These are phyloP conservation scores for Millerago galiae DNA, from an alignment of 805 yeast genomes.

Conservation along the genomic window DNA sequence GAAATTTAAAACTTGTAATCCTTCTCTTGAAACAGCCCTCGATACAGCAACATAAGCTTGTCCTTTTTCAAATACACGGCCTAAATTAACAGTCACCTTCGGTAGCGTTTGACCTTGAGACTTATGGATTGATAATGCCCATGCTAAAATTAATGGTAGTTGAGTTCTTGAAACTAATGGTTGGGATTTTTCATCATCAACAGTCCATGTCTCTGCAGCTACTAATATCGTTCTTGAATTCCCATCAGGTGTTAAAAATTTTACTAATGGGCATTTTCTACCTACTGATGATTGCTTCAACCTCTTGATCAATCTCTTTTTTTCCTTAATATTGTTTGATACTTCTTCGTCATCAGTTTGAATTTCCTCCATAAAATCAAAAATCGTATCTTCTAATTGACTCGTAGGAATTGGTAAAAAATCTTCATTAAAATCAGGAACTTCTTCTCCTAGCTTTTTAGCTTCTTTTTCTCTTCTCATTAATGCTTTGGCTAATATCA, in stretches of 20 bases:
- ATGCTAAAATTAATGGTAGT: slow-evolving; percentile 84
- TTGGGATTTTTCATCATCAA: slow-evolving; percentile 67
- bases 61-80: slow-evolving; percentile 77
- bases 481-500: slow-evolving; percentile 12
- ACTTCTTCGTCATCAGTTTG: slow-evolving; percentile 23
- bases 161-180: slow-evolving; percentile 71
- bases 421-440: slow-evolving; percentile 1
- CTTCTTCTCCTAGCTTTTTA: not conserved
- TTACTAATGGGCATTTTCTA: slow-evolving; percentile 64
- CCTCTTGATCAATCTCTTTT: slow-evolving; percentile 36
- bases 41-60: slow-evolving; percentile 96
- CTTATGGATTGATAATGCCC: slow-evolving; percentile 95
- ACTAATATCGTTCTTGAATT: slow-evolving; percentile 69
- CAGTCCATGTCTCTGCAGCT: slow-evolving; percentile 74
- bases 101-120: slow-evolving; percentile 90
- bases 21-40: slow-evolving; percentile 78
- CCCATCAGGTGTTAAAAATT: slow-evolving; percentile 68
- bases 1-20: slow-evolving; percentile 77
- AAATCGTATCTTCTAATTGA: slow-evolving; percentile 38
- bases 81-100: slow-evolving; percentile 69
- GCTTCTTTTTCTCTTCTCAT: not conserved
- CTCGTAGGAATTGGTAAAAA: slow-evolving; percentile 8
- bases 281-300: slow-evolving; percentile 39
- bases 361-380: slow-evolving; percentile 36
- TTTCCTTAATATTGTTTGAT: slow-evolving; percentile 35